A percentile compares a stretch with the other conserved stretches of the same genome.
Evolutionary conservation across 2,329 filamentous ascomycete species (phyloP).

Genomic region (Ascosphaera apis): DNA sequence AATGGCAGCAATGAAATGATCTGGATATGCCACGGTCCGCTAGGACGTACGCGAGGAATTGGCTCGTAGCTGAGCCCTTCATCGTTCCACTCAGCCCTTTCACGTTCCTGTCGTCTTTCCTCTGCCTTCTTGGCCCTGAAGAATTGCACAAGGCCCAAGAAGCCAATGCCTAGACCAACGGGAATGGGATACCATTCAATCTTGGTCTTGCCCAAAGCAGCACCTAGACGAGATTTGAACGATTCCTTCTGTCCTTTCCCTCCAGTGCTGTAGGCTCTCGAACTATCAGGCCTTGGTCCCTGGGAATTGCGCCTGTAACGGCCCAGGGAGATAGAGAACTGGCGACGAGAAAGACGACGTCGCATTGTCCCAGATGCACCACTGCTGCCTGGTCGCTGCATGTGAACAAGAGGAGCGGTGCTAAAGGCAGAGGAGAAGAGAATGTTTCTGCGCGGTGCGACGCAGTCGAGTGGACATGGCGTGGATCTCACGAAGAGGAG

Average conservation of each 20-base stretch:
- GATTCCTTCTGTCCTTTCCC: constrained; percentile 21
- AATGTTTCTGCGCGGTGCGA: background rate
- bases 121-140: constrained; percentile 43
- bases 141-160: constrained; percentile 62
- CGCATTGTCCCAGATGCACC: constrained; percentile 1
- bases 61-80: constrained; percentile 21
- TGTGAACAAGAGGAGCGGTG: too few species aligned
- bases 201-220: constrained; percentile 38
- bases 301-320: constrained; percentile 16
- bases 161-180: constrained; percentile 61
- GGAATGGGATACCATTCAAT: constrained; percentile 83
- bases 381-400: background rate
- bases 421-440: too few species aligned
- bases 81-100: constrained; percentile 20
- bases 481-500: too few species aligned
- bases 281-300: constrained; percentile 17
- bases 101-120: constrained; percentile 25
- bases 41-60: constrained; percentile 46
- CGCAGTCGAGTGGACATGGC: too few species aligned
- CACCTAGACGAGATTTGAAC: constrained; percentile 33
- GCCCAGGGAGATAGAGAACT: background rate
- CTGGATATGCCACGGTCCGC: constrained; percentile 80
- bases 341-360: constrained; percentile 1
- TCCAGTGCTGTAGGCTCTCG: constrained; percentile 7
- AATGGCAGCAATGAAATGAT: constrained; percentile 83